Percentiles rank a stretch among this genome's conserved stretches.
Conservation (phyloP, 2,329 filamentous ascomycete genomes). For the Emmonsiellopsis sp. region DNA sequence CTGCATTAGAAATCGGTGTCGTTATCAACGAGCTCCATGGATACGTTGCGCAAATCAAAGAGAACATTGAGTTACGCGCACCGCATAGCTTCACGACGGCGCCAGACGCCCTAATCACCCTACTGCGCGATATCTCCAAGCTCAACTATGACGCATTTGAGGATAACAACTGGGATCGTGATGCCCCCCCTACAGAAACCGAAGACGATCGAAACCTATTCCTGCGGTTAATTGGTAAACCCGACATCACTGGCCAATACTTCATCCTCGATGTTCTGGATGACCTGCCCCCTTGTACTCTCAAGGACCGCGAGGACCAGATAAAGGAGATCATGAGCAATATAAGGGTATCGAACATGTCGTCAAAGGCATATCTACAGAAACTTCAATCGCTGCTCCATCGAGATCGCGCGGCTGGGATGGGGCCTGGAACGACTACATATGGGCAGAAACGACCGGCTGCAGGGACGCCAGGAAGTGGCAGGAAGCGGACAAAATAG, state of each 20-base stretch:
- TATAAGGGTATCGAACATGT: conserved; percentile 41
- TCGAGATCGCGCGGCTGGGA: conserved; percentile 1
- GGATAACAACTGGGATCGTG: conserved; percentile 25
- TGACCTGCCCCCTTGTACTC: conserved; percentile 20
- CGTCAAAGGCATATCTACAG: conserved; percentile 23
- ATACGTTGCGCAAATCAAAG: conserved; percentile 21
- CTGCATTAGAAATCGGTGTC: conserved; percentile 18
- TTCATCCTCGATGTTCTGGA: conserved; percentile 34
- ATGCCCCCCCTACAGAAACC: conserved; percentile 25
- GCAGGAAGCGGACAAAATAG: conserved; percentile 24
- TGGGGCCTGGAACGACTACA: conserved; percentile 8
- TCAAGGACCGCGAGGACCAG: conserved; percentile 21
- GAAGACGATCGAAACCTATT: conserved; percentile 35
- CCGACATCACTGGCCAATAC: conserved; percentile 13
- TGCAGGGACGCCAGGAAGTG: conserved; percentile 13
- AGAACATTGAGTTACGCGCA: conserved; percentile 23
- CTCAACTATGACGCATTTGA: conserved; percentile 32
- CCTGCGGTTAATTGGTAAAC: conserved; percentile 29
- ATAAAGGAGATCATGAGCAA: conserved; percentile 27
- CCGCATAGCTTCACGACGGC: conserved; percentile 30
- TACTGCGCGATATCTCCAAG: conserved; percentile 28
- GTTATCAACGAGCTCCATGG: conserved; percentile 24
- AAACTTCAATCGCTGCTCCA: conserved; percentile 24
- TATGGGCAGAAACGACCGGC: conserved; percentile 24
- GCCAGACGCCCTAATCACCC: conserved; percentile 26